phyloP scores from a whole-genome alignment of 164 flowering plant species.

The Platanus orientalis region DNA sequence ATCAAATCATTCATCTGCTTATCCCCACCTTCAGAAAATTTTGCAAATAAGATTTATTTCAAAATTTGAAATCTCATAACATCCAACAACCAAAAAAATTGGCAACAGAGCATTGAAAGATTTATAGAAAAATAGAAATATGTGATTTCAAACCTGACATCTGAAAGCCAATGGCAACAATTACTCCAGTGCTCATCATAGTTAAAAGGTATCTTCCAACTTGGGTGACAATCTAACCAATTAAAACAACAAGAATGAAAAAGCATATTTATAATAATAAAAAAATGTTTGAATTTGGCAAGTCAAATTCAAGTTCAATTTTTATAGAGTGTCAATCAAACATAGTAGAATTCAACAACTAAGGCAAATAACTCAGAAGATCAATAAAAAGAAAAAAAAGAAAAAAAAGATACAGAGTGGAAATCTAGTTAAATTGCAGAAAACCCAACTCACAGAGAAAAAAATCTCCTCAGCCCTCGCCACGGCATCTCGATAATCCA shows the following conservation, averaged over 20 bases:
- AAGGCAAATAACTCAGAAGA: background rate
- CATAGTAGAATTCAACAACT: background rate
- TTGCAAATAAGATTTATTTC: background rate
- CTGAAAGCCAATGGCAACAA: constrained; percentile 76
- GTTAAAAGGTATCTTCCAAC: constrained; percentile 86
- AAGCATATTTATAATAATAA: background rate
- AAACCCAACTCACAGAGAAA: constrained; percentile 50
- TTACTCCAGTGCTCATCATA: constrained; percentile 93
- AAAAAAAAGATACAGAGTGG: background rate
- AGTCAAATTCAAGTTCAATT: background rate
- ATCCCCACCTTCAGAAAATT: constrained; percentile 70
- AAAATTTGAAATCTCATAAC: background rate
- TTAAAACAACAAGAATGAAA: background rate
- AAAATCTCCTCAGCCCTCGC: constrained; percentile 27
- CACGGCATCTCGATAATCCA: constrained; percentile 27
- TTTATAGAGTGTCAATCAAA: background rate
- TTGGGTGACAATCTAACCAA: constrained; percentile 52
- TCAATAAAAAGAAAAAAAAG: background rate
- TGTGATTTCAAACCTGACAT: constrained; percentile 62
- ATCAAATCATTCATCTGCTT: constrained; percentile 70
- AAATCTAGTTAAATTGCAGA: background rate
- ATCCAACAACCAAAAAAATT: background rate
- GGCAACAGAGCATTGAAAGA: background rate
- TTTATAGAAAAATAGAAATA: background rate
- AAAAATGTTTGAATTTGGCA: background rate